phyloP scores from a whole-genome alignment of 2,329 filamentous ascomycete species.

The Ascochyta viciae-villosae region DNA sequence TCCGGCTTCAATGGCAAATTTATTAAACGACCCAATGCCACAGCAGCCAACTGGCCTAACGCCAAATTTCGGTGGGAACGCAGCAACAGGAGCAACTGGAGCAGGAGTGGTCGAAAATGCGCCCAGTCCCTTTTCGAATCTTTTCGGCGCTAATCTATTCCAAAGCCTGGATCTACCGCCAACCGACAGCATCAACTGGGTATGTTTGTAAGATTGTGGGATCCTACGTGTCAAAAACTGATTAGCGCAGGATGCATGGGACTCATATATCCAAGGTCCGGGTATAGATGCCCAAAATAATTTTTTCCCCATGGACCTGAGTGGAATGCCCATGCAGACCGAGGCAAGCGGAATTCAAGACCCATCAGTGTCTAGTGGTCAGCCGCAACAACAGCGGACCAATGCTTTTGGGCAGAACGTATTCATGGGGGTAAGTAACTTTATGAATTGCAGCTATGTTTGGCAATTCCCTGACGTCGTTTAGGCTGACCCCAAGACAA shows the following conservation, averaged over 20 bases:
- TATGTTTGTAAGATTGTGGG: constrained; percentile 50
- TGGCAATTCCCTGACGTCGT: constrained; percentile 9
- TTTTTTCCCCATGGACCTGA: constrained; percentile 55
- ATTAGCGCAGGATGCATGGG: constrained; percentile 64
- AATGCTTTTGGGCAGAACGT: constrained; percentile 44
- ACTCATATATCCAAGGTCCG: constrained; percentile 70
- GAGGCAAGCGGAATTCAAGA: constrained; percentile 30
- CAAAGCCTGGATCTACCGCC: constrained; percentile 62
- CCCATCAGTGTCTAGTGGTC: constrained; percentile 22
- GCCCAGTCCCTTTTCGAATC: constrained; percentile 62
- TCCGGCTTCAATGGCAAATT: constrained; percentile 48
- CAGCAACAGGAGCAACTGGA: constrained; percentile 36
- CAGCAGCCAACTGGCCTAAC: constrained; percentile 41
- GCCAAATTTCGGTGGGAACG: constrained; percentile 46
- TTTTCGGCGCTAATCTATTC: constrained; percentile 59
- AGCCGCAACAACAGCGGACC: constrained; percentile 31
- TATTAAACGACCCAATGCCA: constrained; percentile 46
- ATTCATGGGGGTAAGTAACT: constrained; percentile 50
- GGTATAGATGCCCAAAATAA: constrained; percentile 51
- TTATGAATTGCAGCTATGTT: neutral
- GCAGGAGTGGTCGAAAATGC: constrained; percentile 47
- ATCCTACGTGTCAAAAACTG: constrained; percentile 8
- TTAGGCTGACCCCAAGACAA: constrained; percentile 38
- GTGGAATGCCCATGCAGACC: constrained; percentile 43
- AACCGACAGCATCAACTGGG: constrained; percentile 65